These are phyloP conservation scores for Sarocladium strictum DNA, from an alignment of 2,329 filamentous ascomycete species.

Conservation along the genomic window DNA sequence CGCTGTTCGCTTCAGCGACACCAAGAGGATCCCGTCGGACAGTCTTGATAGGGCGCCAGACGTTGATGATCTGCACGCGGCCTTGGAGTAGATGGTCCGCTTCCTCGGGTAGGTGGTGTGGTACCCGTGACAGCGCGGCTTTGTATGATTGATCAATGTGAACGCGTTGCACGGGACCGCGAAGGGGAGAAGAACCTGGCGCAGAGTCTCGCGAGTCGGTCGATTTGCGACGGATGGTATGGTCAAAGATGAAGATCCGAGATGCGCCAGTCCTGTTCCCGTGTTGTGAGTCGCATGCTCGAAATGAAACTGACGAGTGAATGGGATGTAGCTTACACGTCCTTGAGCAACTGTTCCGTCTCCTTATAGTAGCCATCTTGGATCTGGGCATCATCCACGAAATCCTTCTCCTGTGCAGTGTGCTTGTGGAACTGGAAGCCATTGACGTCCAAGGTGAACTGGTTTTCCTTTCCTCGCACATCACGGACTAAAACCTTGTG, in stretches of 20 bases:
- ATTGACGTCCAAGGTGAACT: conserved; percentile 31
- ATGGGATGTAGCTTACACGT: conserved; percentile 42
- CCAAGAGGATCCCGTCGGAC: conserved; percentile 49
- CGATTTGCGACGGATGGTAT: conserved; percentile 43
- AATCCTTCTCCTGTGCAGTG: conserved; percentile 28
- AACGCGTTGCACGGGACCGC: conserved; percentile 36
- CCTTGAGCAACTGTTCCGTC: conserved; percentile 60
- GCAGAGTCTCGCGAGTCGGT: conserved; percentile 34
- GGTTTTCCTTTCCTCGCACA: conserved; percentile 27
- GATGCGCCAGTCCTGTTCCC: conserved; percentile 47
- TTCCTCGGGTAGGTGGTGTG: conserved; percentile 33
- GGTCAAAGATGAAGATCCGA: conserved; percentile 55
- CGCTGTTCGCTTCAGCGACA: conserved; percentile 43
- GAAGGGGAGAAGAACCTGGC: conserved; percentile 28
- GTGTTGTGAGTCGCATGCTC: not conserved
- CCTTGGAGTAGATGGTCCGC: conserved; percentile 36
- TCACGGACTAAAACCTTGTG: conserved; percentile 27
- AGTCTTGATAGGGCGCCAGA: conserved; percentile 44
- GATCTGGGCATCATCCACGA: conserved; percentile 54
- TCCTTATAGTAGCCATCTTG: conserved; percentile 65
- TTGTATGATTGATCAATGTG: conserved; percentile 53
- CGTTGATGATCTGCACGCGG: conserved; percentile 48
- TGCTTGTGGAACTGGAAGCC: conserved; percentile 30
- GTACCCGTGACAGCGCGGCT: conserved; percentile 36
- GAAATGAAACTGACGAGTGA: not conserved